Evolutionary conservation across 1,139 yeast species (phyloP).

Genomic region (Yamadazyma sp.): DNA sequence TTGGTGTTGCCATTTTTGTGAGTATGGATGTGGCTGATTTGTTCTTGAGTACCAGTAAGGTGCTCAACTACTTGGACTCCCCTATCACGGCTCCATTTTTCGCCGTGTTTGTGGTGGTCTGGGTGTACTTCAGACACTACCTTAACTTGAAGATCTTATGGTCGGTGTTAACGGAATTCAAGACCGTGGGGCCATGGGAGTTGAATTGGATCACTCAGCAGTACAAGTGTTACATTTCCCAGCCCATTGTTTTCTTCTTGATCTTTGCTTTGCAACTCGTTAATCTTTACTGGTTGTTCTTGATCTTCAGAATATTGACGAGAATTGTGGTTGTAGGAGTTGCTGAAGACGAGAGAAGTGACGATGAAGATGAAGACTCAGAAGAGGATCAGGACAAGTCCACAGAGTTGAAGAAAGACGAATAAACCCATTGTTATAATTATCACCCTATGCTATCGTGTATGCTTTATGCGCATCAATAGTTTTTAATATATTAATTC

Average conservation of each 20-base stretch:
- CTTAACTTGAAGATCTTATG: conserved; percentile 76
- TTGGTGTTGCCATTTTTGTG: conserved; percentile 86
- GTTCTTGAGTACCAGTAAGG: conserved; percentile 80
- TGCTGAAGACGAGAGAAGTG: conserved; percentile 85
- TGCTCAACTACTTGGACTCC: conserved; percentile 79
- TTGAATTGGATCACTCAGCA: conserved; percentile 91
- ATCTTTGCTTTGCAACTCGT: conserved; percentile 81
- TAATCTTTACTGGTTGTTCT: conserved; percentile 81
- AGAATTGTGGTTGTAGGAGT: conserved; percentile 61
- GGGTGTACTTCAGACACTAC: conserved; percentile 91
- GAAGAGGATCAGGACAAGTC: conserved; percentile 13
- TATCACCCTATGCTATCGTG: background rate
- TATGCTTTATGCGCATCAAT: no score
- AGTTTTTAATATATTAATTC: no score
- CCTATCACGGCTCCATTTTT: conserved; percentile 64
- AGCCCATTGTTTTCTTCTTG: conserved; percentile 78
- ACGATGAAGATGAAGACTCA: conserved; percentile 67
- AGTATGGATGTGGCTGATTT: conserved; percentile 97
- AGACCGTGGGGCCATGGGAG: conserved; percentile 76
- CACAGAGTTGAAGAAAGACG: conserved; percentile 2
- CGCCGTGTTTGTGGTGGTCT: conserved; percentile 60
- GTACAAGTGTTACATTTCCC: conserved; percentile 94
- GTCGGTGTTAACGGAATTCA: conserved; percentile 87
- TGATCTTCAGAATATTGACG: conserved; percentile 74
- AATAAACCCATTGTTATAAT: background rate